A percentile compares a stretch with the other conserved stretches of the same genome.
These are phyloP conservation scores for Apocynum venetum DNA, from an alignment of 257 asterid genomes.

Conservation along the genomic window DNA sequence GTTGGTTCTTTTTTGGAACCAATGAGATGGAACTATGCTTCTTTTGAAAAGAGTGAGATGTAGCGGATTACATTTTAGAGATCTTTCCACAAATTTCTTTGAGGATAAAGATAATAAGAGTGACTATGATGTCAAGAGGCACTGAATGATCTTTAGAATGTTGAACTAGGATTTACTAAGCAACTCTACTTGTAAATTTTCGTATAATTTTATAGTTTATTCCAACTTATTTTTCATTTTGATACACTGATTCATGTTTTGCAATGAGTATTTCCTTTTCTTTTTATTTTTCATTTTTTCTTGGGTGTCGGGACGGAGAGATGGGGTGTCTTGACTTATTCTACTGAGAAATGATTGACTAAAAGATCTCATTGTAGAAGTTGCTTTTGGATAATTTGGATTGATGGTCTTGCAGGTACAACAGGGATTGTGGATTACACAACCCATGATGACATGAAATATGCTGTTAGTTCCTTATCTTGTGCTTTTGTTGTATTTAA, in stretches of 20 bases:
- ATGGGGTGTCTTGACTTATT: background rate
- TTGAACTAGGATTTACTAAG: background rate
- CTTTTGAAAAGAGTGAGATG: background rate
- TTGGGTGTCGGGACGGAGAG: background rate
- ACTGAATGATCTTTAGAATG: background rate
- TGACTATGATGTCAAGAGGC: background rate
- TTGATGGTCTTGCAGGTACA: constrained; percentile 51
- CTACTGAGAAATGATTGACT: background rate
- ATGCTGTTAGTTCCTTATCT: constrained; percentile 57
- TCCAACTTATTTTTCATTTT: background rate
- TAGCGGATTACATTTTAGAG: background rate
- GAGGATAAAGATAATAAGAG: background rate
- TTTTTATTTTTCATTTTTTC: background rate
- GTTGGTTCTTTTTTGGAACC: background rate
- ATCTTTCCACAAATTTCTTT: background rate
- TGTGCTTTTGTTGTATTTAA: background rate
- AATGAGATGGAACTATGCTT: background rate
- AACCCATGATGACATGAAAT: constrained; percentile 80
- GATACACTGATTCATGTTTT: background rate
- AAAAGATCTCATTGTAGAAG: background rate
- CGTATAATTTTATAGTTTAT: background rate
- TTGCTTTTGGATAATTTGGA: background rate
- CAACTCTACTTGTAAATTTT: background rate
- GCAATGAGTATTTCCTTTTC: background rate
- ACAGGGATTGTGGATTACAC: constrained; percentile 93